Percentiles rank a stretch among this genome's conserved stretches.
Evolutionary conservation across 495 filamentous ascomycete species (phyloP).

Genomic region (Cenococcum geophilum): DNA sequence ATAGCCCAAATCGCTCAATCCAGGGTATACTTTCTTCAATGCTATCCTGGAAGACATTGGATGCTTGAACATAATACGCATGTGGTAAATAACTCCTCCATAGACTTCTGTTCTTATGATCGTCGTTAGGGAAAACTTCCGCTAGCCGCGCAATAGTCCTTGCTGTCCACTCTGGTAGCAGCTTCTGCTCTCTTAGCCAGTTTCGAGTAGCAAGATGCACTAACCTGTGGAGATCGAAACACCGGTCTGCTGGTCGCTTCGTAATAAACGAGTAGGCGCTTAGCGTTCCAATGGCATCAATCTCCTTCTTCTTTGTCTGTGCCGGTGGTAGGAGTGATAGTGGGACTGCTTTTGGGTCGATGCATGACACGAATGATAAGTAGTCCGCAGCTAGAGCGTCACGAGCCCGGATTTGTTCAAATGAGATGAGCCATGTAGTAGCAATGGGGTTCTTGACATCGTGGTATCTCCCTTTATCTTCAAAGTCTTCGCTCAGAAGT

Average conservation of each 20-base stretch:
- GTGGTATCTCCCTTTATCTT: slow-evolving; percentile 14
- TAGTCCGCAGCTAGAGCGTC: slow-evolving; percentile 20
- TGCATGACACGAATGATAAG: slow-evolving; percentile 27
- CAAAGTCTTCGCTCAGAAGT: no score
- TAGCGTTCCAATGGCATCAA: slow-evolving; percentile 36
- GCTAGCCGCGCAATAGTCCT: neutral
- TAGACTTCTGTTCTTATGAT: neutral
- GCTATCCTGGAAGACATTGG: neutral
- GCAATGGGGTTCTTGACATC: neutral
- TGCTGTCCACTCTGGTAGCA: neutral
- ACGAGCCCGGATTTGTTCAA: neutral
- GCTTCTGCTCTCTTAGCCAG: slow-evolving; percentile 4
- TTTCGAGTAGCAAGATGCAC: slow-evolving; percentile 7
- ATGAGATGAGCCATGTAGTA: slow-evolving; percentile 2
- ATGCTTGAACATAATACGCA: neutral
- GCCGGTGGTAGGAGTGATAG: neutral
- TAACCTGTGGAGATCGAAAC: slow-evolving; percentile 9
- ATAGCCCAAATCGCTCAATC: neutral
- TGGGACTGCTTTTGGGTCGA: slow-evolving; percentile 23
- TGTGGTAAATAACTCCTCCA: slow-evolving; percentile 3
- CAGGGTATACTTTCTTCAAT: neutral
- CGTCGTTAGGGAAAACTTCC: slow-evolving; percentile 2
- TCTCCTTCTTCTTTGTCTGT: neutral
- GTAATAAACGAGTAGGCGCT: slow-evolving; percentile 35
- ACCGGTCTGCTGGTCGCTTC: slow-evolving; percentile 4